Conservation (phyloP, 2,329 filamentous ascomycete species). For the Tolypocladium cylindrosporum region DNA sequence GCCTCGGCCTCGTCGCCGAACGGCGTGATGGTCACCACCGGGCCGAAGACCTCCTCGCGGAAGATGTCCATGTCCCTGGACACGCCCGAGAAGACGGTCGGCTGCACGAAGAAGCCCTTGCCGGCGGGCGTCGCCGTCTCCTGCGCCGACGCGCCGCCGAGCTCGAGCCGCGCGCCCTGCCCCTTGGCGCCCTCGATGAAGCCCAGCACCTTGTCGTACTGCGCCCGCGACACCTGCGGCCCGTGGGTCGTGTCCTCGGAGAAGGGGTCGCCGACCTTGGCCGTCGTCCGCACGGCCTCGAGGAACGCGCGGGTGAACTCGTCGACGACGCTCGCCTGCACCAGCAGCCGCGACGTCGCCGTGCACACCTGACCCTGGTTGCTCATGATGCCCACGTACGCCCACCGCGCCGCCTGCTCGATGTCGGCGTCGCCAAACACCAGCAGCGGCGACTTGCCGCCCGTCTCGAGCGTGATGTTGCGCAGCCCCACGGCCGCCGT, state of each 20-base stretch:
- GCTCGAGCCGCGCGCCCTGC: constrained; percentile 57
- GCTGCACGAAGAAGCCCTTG: constrained; percentile 36
- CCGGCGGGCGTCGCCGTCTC: constrained; percentile 15
- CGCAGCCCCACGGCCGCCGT: constrained; percentile 56
- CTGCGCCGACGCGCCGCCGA: constrained; percentile 46
- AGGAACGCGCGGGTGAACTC: constrained; percentile 55
- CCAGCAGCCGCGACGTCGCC: constrained; percentile 53
- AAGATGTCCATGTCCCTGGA: constrained; percentile 31
- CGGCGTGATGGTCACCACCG: constrained; percentile 29
- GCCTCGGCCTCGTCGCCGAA: constrained; percentile 34
- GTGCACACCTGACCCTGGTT: constrained; percentile 59
- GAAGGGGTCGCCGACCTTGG: constrained; percentile 62
- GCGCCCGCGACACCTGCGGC: constrained; percentile 60
- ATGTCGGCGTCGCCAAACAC: constrained; percentile 58
- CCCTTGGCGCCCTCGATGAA: constrained; percentile 62
- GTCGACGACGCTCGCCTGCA: constrained; percentile 51
- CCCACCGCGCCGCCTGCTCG: constrained; percentile 56
- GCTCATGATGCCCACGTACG: constrained; percentile 40
- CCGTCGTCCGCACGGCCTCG: constrained; percentile 45
- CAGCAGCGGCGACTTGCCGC: constrained; percentile 55
- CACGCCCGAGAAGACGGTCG: constrained; percentile 34
- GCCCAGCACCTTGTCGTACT: constrained; percentile 59
- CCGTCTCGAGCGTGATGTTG: constrained; percentile 57
- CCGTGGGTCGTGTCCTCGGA: constrained; percentile 61
- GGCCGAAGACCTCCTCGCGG: constrained; percentile 36